Conservation (phyloP, 2,329 filamentous ascomycete species). For the Fusarium beomiforme region DNA sequence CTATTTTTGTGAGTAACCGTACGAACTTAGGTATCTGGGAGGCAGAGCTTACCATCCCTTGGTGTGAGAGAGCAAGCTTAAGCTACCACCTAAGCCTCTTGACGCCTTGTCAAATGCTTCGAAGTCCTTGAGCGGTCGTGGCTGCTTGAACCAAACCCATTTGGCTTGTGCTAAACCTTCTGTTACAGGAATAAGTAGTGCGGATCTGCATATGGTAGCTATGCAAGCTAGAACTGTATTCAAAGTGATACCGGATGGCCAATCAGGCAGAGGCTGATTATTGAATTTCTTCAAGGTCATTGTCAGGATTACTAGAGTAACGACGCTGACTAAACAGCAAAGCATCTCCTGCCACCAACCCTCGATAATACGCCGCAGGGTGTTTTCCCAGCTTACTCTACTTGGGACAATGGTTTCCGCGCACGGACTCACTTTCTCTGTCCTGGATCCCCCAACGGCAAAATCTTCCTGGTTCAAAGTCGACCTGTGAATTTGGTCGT, state of each 20-base stretch:
- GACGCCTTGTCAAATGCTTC: background rate
- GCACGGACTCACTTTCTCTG: background rate
- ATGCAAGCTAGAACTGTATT: background rate
- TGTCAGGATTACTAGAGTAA: background rate
- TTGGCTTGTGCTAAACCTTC: constrained; percentile 1
- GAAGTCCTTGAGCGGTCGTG: background rate
- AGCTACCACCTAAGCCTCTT: background rate
- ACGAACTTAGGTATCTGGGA: background rate
- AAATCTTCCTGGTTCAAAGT: background rate
- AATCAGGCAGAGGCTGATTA: background rate
- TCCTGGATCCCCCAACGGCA: background rate
- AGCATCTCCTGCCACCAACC: constrained; percentile 2
- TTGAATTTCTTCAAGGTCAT: background rate
- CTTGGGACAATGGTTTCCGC: background rate
- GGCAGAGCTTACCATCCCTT: background rate
- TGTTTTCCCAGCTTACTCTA: background rate
- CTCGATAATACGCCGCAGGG: background rate
- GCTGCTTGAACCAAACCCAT: background rate
- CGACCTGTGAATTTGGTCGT: background rate
- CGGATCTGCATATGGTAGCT: background rate
- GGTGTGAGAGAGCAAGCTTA: background rate
- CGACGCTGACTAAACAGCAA: background rate
- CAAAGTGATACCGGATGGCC: background rate
- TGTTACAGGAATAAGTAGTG: background rate
- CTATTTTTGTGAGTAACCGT: background rate